Conservation (phyloP, 768 basidiomycete species). For the Pholiota microspora region DNA sequence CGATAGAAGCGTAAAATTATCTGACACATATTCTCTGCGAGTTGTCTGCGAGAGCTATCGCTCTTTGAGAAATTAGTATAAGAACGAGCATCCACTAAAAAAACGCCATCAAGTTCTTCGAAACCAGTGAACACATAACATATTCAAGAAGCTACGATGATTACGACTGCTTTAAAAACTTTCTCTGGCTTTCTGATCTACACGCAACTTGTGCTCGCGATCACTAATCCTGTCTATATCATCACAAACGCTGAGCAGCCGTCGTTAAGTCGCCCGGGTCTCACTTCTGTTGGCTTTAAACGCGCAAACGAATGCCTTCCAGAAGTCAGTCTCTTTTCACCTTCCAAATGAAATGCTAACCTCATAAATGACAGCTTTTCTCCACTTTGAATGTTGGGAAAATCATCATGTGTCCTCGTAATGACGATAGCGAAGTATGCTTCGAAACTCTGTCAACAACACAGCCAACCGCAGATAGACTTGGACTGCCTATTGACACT, state of each 20-base stretch:
- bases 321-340: constrained; percentile 10
- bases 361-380: constrained; percentile 12
- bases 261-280: constrained; percentile 22
- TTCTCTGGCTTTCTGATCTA: not conserved
- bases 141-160: not conserved
- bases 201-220: not conserved
- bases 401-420: constrained; percentile 23
- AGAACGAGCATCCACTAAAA: not conserved
- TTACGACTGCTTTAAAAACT: not conserved
- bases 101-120: not conserved
- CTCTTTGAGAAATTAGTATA: not conserved
- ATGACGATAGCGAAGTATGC: constrained; percentile 21
- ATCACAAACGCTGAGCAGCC: constrained; percentile 26
- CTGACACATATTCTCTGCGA: too few species aligned
- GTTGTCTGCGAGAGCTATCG: too few species aligned
- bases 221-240: constrained; percentile 21
- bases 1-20: too few species aligned
- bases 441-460: constrained; percentile 22
- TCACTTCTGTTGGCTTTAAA: constrained; percentile 21
- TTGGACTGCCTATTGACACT: constrained; percentile 21
- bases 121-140: too few species aligned
- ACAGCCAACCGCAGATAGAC: constrained; percentile 21
- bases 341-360: not conserved
- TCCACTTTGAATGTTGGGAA: constrained; percentile 24
- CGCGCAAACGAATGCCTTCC: constrained; percentile 23